Evolutionary conservation across 139 green algal species (phyloP), one percentile per base, ranked within the genome.

Genomic region (Tetratostichococcus sp.): DNA sequence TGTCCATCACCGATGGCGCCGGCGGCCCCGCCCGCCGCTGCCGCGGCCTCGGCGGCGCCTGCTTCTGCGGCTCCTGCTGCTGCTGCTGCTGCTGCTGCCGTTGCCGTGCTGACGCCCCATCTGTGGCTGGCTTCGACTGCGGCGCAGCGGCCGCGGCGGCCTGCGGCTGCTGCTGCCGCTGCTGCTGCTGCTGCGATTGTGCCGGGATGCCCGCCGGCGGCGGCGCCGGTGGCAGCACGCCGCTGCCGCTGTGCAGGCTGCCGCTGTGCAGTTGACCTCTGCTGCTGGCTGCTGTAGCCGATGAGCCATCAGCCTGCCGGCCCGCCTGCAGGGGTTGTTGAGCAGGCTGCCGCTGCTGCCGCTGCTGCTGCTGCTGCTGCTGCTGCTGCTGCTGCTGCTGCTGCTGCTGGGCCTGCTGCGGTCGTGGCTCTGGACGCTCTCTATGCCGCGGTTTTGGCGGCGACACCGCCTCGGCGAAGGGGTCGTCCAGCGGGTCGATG

Each of bases 311-410:
- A n/a, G n/a, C n/a, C n/a, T n/a, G n/a, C n/a, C n/a, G n/a, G n/a
- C n/a, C n/a, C n/a, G n/a, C n/a, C n/a, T n/a, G n/a, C n/a, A n/a
- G n/a, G n/a, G n/a, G n/a, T n/a, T n/a, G n/a, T n/a, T n/a, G n/a
- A n/a, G n/a, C n/a, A n/a, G n/a, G n/a, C n/a, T n/a, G n/a, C n/a
- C n/a, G n/a, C n/a, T n/a, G n/a, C n/a, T n/a, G n/a, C n/a, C n/a
- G n/a, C n/a, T n/a, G n/a, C n/a, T n/a, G n/a, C 39, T 50, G 39
- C 31, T 69, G 72, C 23, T 70, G 26, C 43, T 69, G 58, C 30
- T 43, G 17, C 21, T 11, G 33, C 66, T 68, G 75, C 66, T 79
- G 75, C 39, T 69, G 70, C 75, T 35, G 35, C 0, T 79, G 67
- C 11, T 57, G 65, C 8, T 77, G 65, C 8, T 69, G 30, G 14